phyloP scores from a whole-genome alignment of 441 rosid species.

The Erodium texanum region DNA sequence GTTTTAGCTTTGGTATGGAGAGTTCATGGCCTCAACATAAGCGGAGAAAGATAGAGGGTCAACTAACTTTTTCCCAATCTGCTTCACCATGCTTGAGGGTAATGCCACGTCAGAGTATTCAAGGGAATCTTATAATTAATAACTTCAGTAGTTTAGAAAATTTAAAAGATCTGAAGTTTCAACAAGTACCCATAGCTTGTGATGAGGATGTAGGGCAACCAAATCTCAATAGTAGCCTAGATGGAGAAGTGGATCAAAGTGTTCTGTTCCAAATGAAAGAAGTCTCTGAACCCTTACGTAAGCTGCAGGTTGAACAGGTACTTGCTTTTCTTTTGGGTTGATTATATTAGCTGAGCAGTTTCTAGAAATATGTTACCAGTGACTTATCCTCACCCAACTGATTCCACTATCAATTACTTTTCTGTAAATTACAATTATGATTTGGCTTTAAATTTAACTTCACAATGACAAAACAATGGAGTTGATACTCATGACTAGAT shows the following conservation, averaged over 20 bases:
- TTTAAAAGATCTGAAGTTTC: slow-evolving; percentile 18
- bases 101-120: slow-evolving; percentile 20
- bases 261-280: slow-evolving; percentile 26
- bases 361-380: not conserved
- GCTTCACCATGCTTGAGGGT: slow-evolving; percentile 34
- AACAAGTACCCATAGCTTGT: slow-evolving; percentile 25
- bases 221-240: slow-evolving; percentile 23
- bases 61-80: slow-evolving; percentile 21
- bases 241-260: slow-evolving; percentile 22
- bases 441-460: not conserved
- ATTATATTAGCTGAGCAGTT: slow-evolving; percentile 1
- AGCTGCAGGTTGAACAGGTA: slow-evolving; percentile 46
- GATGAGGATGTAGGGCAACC: slow-evolving; percentile 24
- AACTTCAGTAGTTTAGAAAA: slow-evolving; percentile 15
- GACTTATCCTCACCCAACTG: not conserved
- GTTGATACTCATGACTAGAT: not conserved
- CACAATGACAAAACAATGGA: not conserved
- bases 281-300: slow-evolving; percentile 32
- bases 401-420: not conserved
- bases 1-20: slow-evolving; percentile 23
- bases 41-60: slow-evolving; percentile 36
- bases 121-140: slow-evolving; percentile 8
- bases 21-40: slow-evolving; percentile 40
- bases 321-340: slow-evolving; percentile 13
- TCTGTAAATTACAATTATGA: not conserved